Base-by-base conservation (phyloP, 257 asterid genomes). In the Lavandula angustifolia region DNA sequence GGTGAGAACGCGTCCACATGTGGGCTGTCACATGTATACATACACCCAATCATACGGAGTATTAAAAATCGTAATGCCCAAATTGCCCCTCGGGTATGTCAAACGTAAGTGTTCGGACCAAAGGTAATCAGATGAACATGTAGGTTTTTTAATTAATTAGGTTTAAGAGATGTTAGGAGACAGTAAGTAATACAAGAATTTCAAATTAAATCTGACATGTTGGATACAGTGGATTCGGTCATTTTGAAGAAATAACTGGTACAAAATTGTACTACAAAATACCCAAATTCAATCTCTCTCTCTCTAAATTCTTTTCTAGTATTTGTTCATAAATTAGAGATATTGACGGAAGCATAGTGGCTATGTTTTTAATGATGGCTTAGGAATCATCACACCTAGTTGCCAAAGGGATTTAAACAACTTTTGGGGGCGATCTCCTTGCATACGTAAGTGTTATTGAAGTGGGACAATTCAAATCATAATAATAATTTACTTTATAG, bases 1-100 rank as follows among this genome's bases (percentile, higher is more conserved):
- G 79, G 75, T 80, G 77, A 79, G 85, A 77, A 75, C 76, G 62
- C 70, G 69, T 68, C 62, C 62, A 64, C 42, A 53, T 59, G 68
- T 71, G 41, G 67, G 57, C 58, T 74, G 78, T 67, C 80, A 76
- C 76, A 31, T 72, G 78, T 52, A 38, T 16, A 38, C 38, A 18
- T 16, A 59, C 32, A 14, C 33, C 33, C 3, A 53, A 29, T 7
- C 13, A 35, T 46, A 46, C 10, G 16, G 5, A 42, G 31, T n/a
- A 7, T 7, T 5, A 34, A 22, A 12, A 6, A 16, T n/a, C 4
- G 17, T 10, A 41, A 37, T 54, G 37, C 75, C 70, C 2, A 1
- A 62, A 54, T 54, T 62, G 29, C 49, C 75, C 64, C 58, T 52
- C 50, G 14, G 1, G 27, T 0, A 22, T 22, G 27, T 9, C 68